Conservation (phyloP, 768 basidiomycete species). For the Trametes cingulata region DNA sequence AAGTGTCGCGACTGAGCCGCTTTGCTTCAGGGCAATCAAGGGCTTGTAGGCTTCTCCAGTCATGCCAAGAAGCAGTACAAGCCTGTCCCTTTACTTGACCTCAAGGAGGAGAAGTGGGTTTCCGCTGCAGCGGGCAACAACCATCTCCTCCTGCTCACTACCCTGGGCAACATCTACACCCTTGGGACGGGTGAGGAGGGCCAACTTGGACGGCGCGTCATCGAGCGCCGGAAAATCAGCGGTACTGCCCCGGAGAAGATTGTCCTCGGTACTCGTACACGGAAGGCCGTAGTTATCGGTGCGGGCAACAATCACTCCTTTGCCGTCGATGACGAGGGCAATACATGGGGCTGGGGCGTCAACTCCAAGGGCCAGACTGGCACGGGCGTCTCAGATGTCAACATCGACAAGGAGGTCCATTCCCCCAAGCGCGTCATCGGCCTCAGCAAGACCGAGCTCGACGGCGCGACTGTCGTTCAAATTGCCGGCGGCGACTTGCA, state of each 20-base stretch:
- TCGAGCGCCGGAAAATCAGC: conserved; percentile 85
- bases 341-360: conserved; percentile 94
- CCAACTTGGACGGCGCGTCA: conserved; percentile 88
- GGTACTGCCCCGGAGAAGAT: conserved; percentile 89
- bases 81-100: conserved; percentile 60
- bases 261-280: conserved; percentile 64
- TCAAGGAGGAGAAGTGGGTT: conserved; percentile 69
- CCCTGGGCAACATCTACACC: conserved; percentile 82
- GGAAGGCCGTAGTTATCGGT: conserved; percentile 70
- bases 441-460: conserved; percentile 62
- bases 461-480: conserved; percentile 56
- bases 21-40: conserved; percentile 61
- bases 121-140: conserved; percentile 83
- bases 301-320: conserved; percentile 88
- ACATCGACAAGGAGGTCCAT: conserved; percentile 55
- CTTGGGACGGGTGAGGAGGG: conserved; percentile 92
- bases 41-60: conserved; percentile 80
- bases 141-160: conserved; percentile 87
- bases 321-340: conserved; percentile 80
- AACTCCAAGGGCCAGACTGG: conserved; percentile 88
- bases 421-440: conserved; percentile 64
- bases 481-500: conserved; percentile 89
- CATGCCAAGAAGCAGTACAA: conserved; percentile 66
- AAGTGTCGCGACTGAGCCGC: not conserved
- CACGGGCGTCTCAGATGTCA: conserved; percentile 48